A percentile compares a stretch with the other conserved stretches of the same genome.
Conservation (phyloP, 345 rosid genomes). For the Microcos paniculata region DNA sequence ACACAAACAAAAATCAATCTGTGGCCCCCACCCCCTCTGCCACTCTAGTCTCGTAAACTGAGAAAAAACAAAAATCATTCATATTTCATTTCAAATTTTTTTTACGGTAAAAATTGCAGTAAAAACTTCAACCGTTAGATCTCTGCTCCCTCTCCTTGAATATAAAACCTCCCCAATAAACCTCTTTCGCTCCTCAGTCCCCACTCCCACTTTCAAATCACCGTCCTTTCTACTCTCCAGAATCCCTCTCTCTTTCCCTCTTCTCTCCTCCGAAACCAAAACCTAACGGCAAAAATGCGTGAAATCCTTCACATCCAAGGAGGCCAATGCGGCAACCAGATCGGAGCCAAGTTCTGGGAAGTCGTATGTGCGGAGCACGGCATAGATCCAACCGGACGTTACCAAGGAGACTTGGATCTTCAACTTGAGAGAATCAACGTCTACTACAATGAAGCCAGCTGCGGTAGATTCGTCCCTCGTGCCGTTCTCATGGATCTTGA, state of each 20-base stretch:
- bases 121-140: background rate
- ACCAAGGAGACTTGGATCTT: conserved; percentile 17
- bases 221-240: background rate
- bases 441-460: conserved; percentile 20
- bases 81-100: no score
- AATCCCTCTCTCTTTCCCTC: background rate
- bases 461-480: conserved; percentile 30
- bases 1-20: no score
- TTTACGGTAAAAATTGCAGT: background rate
- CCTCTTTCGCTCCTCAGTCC: no score
- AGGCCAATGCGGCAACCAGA: conserved; percentile 97
- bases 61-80: no score
- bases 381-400: conserved; percentile 16
- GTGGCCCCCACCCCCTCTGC: background rate
- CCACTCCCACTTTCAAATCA: background rate
- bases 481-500: conserved; percentile 42
- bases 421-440: conserved; percentile 25
- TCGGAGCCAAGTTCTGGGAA: conserved; percentile 98
- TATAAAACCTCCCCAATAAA: background rate
- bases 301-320: conserved; percentile 26
- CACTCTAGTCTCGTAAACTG: no score
- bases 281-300: background rate
- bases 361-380: conserved; percentile 18
- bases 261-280: background rate
- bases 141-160: background rate